These are phyloP conservation scores for Claviceps paspali DNA, from an alignment of 2,329 filamentous ascomycete genomes.

Conservation along the genomic window DNA sequence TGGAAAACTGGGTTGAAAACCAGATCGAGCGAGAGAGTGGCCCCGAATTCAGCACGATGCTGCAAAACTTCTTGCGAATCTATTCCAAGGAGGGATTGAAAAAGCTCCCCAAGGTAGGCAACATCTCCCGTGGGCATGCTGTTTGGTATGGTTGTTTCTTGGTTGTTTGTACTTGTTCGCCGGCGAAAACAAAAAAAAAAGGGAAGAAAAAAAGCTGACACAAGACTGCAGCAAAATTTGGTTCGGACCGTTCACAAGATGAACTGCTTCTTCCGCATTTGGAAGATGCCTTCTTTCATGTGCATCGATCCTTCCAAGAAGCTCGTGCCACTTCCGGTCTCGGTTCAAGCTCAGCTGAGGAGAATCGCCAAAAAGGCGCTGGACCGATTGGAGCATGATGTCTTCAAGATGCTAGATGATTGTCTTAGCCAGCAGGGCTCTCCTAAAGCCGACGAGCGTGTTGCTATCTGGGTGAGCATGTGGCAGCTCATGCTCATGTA, in stretches of 20 bases:
- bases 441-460: constrained; percentile 22
- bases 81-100: constrained; percentile 19
- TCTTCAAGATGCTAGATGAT: constrained; percentile 25
- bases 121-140: neutral
- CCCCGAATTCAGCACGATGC: constrained; percentile 17
- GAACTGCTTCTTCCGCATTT: constrained; percentile 35
- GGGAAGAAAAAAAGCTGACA: constrained; percentile 7
- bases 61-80: constrained; percentile 22
- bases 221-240: constrained; percentile 22
- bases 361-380: constrained; percentile 23
- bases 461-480: constrained; percentile 32
- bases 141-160: neutral
- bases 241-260: constrained; percentile 29
- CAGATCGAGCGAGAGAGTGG: constrained; percentile 20
- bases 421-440: constrained; percentile 23
- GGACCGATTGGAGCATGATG: constrained; percentile 22
- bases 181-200: neutral
- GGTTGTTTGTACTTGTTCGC: neutral
- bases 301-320: constrained; percentile 24
- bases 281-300: constrained; percentile 27
- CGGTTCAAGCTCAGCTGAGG: constrained; percentile 25
- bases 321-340: constrained; percentile 21
- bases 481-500: constrained; percentile 37
- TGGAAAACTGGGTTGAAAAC: constrained; percentile 23
- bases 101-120: constrained; percentile 24